Percentiles rank a stretch among this genome's conserved stretches.
Evolutionary conservation across 148 eudicot genomes (phyloP).

Genomic region (Selenicereus undatus): DNA sequence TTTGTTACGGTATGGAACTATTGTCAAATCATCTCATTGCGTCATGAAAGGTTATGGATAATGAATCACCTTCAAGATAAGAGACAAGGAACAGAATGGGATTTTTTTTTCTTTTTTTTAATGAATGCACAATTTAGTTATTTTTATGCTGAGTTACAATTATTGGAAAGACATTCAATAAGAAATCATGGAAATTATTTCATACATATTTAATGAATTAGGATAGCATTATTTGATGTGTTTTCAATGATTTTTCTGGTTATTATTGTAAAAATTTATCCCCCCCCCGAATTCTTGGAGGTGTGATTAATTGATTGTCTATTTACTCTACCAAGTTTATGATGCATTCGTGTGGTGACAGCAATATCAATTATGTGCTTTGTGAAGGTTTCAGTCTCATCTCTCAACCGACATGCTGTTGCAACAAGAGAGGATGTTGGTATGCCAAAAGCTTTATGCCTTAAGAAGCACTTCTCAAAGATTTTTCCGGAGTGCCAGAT

Average conservation of each 20-base stretch:
- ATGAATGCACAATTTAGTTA: too few species aligned
- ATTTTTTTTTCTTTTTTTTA: too few species aligned
- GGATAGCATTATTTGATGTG: background rate
- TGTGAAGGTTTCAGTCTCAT: constrained; percentile 84
- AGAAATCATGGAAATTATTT: background rate
- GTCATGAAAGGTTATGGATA: too few species aligned
- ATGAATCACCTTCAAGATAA: too few species aligned
- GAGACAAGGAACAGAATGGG: too few species aligned
- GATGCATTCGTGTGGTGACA: background rate
- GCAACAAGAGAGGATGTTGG: constrained; percentile 98
- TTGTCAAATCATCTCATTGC: too few species aligned
- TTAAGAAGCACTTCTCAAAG: constrained; percentile 77
- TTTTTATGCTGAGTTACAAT: too few species aligned
- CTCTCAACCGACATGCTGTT: constrained; percentile 95
- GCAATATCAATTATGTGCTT: constrained; percentile 2
- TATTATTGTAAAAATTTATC: too few species aligned
- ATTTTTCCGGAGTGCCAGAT: constrained; percentile 91
- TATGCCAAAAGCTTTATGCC: constrained; percentile 85
- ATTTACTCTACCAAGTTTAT: background rate
- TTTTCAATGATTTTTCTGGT: background rate
- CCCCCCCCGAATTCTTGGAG: background rate
- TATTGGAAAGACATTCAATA: too few species aligned
- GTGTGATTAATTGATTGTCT: background rate
- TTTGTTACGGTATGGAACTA: too few species aligned
- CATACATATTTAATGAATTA: too few species aligned